These are phyloP conservation scores for Suillus cothurnatus DNA, from an alignment of 768 basidiomycete genomes.

Conservation along the genomic window DNA sequence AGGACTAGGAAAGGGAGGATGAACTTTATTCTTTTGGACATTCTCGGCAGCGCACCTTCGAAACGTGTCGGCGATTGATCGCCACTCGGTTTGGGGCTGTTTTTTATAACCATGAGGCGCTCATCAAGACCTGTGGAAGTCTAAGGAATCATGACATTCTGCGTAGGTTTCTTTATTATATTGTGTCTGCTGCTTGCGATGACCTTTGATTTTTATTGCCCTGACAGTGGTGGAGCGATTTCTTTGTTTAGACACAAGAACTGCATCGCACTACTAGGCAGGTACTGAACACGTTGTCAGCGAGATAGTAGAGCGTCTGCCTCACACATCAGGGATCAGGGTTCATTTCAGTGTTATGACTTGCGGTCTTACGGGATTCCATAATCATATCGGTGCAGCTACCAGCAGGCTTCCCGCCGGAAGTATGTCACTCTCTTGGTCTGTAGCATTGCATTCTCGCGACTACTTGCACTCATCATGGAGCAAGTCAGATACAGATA, in stretches of 20 bases:
- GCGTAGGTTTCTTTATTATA: neutral
- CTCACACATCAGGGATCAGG: neutral
- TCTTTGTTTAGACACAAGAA: neutral
- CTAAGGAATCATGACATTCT: neutral
- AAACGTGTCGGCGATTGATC: neutral
- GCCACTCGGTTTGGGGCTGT: constrained; percentile 1
- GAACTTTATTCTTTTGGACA: neutral
- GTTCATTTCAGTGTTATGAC: neutral
- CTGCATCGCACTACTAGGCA: neutral
- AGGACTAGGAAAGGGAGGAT: neutral
- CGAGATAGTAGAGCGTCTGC: neutral
- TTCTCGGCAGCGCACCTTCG: constrained; percentile 1
- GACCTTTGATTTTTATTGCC: neutral
- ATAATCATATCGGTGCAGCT: neutral
- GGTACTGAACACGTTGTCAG: neutral
- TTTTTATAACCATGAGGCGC: constrained; percentile 6
- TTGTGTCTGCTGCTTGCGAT: neutral
- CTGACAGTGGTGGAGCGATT: neutral
- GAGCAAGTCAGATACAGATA: neutral
- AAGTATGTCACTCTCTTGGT: neutral
- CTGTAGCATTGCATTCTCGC: neutral
- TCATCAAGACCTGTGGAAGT: neutral
- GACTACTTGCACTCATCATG: neutral
- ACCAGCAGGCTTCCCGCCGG: neutral
- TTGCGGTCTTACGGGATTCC: neutral